Percentiles rank a stretch among this genome's conserved stretches.
These are phyloP conservation scores for Solanum hybrid DNA, from an alignment of 305 asterid genomes.

Conservation along the genomic window DNA sequence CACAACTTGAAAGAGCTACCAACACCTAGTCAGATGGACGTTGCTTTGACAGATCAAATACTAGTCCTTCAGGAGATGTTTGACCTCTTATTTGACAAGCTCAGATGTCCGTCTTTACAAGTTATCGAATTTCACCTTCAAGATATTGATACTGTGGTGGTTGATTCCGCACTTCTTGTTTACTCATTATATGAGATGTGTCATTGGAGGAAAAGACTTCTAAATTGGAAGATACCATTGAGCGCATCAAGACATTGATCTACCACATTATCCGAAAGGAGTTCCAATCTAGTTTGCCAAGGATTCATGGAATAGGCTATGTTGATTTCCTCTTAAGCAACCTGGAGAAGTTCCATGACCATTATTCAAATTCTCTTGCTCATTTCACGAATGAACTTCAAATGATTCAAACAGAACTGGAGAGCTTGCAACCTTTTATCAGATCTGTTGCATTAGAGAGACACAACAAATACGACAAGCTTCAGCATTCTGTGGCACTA, in stretches of 20 bases:
- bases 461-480: not conserved
- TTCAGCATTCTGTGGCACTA: not conserved
- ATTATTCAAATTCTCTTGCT: not conserved
- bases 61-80: not conserved
- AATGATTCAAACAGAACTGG: not conserved
- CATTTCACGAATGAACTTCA: not conserved
- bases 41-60: not conserved
- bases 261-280: not conserved
- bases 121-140: not conserved
- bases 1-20: not conserved
- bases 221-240: not conserved
- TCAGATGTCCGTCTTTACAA: not conserved
- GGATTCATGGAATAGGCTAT: not conserved
- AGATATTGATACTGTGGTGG: not conserved
- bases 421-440: not conserved
- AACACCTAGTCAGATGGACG: fast-evolving
- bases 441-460: not conserved
- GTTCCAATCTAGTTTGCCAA: not conserved
- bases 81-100: not conserved
- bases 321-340: not conserved
- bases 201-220: fast-evolving
- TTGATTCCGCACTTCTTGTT: not conserved
- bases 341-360: not conserved
- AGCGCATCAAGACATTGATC: not conserved
- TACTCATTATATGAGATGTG: not conserved